Evolutionary conservation across 2,329 filamentous ascomycete genomes (phyloP), one percentile per base, ranked within the genome.

Genomic region (Pseudocercospora fuligena): DNA sequence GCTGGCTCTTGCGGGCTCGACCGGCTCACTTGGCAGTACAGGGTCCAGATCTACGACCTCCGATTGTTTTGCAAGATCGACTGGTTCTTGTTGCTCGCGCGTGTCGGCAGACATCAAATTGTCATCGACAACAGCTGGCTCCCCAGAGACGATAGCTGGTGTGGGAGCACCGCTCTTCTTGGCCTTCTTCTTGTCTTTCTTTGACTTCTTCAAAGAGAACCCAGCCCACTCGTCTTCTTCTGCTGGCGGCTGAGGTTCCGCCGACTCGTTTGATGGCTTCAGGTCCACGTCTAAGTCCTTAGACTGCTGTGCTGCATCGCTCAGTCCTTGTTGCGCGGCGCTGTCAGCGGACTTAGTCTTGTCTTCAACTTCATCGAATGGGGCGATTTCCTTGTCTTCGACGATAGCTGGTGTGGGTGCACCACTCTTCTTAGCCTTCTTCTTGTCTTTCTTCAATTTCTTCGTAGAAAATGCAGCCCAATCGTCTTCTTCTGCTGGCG

Each of bases 141-240:
- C 23, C 14, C 33, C n/a, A 9, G 63, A 19, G 46, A 29, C 25
- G 29, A 21, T 21, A 14, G 46, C 54, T 49, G 70, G 68, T 12
- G 68, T 68, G 3, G 64, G 65, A 12, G 36, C 46, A 8, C 66
- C 69, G 46, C 65, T 69, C 56, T 72, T 73, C 65, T 71, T 74
- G 2, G 73, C 75, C 67, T 82, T 82, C 58, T 80, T 80, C 71
- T 81, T 81, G 29, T 80, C 78, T 59, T 82, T 82, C 73, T 82
- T 81, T 29, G 78, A 76, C 66, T 73, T 74, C 69, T 79, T 79
- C 23, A 62, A 61, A 1, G 70, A 69, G 23, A 70, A 65, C 21
- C 58, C 56, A 12, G 70, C 58, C 66, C 66, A 73, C 9, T 71
- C 67, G n/a, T 73, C 69, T 16, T 70, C 67, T 27, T 68, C 62